Evolutionary conservation across 768 basidiomycete species (phyloP), one percentile per base, ranked within the genome.

Genomic region (Saitozyma podzolica): DNA sequence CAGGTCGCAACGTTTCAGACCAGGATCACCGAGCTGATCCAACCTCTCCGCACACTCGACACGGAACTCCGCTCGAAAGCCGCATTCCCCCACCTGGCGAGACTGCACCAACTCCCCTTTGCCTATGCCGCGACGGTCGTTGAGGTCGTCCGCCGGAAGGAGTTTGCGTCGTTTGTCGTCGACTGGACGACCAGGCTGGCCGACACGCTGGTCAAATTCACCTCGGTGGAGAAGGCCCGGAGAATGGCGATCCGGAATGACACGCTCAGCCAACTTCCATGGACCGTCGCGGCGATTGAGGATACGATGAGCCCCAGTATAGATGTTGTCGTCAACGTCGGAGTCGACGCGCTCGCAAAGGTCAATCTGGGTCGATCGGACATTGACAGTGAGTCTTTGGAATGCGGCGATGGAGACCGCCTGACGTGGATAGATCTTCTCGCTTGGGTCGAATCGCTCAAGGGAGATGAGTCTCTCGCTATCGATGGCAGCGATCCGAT

Each of bases 61-160:
- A 74, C 84, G 0, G 87, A 86, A 72, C 86, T 94, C 67, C 84
- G 60, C 20, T 64, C 66, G 39, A 77, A 78, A 73, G 90, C 87
- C 40, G 89, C 88, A 62, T 97, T 97, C 75, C 84, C 88, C n/a
- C 92, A 98, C 78, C 89, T 98, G 13, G 86, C 89, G 54, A 84
- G 95, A 16, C 81, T 97, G 49, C 92, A 95, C 75, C 87, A 85
- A 59, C 90, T 97, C 86, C 78, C 94, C 0, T 93, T 92, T 73
- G 92, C 91, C 0, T 98, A 98, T 78, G 89, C 90, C 0, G 90
- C 91, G 1, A 92, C 92, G 0, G 84, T 96, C 9, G 84, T 93
- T 16, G 95, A 98, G 79, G 87, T 97, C 40, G 90, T 94, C 2
- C 84, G 95, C 61, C 83, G 95, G 58, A 91, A 91, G 69, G 91